Evolutionary conservation across 371 early-diverging fungal species (phyloP).

Genomic region (Apophysomyces trapeziformis): DNA sequence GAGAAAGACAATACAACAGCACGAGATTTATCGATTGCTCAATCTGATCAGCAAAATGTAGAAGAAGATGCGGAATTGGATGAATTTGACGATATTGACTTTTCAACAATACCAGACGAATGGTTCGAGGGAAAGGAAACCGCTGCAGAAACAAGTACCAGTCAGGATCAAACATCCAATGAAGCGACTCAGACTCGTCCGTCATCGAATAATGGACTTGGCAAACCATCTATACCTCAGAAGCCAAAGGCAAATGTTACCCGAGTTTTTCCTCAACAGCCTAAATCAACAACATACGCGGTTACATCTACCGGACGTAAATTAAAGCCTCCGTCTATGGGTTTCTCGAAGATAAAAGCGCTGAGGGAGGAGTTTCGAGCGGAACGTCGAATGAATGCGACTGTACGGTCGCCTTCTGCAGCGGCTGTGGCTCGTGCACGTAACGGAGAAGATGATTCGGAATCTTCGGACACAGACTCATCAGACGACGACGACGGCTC

Average conservation of each 20-base stretch:
- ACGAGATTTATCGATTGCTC: background rate
- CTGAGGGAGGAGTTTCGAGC: conserved; percentile 41
- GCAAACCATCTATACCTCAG: background rate
- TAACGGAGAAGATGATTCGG: conserved; percentile 17
- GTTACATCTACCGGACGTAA: conserved; percentile 49
- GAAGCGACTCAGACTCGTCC: no score
- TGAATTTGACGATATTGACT: conserved; percentile 41
- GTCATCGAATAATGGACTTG: background rate
- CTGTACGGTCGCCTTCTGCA: conserved; percentile 49
- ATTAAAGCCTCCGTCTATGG: conserved; percentile 45
- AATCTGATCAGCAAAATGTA: background rate
- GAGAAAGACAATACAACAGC: background rate
- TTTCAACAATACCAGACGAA: conserved; percentile 43
- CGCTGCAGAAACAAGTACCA: background rate
- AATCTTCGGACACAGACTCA: conserved; percentile 30
- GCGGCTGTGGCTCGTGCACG: conserved; percentile 16
- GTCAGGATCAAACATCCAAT: background rate
- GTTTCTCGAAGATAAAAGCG: conserved; percentile 42
- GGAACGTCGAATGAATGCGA: conserved; percentile 36
- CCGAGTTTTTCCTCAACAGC: conserved; percentile 23
- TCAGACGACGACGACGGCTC: conserved; percentile 33
- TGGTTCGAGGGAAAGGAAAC: conserved; percentile 30
- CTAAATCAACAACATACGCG: conserved; percentile 33
- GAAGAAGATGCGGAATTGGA: conserved; percentile 19
- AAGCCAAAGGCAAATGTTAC: conserved; percentile 14